Conservation (phyloP, 2,329 filamentous ascomycete genomes). For the Aspergillus clavatus region DNA sequence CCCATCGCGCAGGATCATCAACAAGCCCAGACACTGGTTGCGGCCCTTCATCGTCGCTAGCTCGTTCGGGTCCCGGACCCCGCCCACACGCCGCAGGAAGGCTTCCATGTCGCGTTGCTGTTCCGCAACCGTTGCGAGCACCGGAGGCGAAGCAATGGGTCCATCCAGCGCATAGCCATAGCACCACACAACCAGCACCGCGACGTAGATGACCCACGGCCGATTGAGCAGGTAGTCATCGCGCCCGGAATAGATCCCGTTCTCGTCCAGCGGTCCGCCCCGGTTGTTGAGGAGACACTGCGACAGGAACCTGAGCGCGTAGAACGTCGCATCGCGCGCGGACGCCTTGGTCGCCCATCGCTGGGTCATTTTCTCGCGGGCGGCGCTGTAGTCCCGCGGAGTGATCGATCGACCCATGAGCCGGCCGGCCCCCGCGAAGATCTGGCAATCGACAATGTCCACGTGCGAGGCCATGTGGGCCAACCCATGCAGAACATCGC, state of each 20-base stretch:
- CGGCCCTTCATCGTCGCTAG: slow-evolving; percentile 68
- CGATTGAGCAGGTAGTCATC: slow-evolving; percentile 87
- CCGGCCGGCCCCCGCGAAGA: slow-evolving; percentile 82
- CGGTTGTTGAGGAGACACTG: slow-evolving; percentile 64
- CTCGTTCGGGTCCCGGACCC: slow-evolving; percentile 69
- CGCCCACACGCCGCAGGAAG: slow-evolving; percentile 69
- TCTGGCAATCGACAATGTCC: slow-evolving; percentile 95
- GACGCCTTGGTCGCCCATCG: slow-evolving; percentile 83
- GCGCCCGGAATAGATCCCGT: slow-evolving; percentile 65
- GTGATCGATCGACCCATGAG: slow-evolving; percentile 83
- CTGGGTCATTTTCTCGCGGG: slow-evolving; percentile 78
- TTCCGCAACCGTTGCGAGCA: slow-evolving; percentile 58
- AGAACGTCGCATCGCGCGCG: slow-evolving; percentile 86
- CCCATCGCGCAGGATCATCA: slow-evolving; percentile 75
- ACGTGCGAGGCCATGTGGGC: slow-evolving; percentile 98
- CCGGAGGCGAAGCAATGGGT: slow-evolving; percentile 51
- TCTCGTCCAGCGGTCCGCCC: slow-evolving; percentile 20
- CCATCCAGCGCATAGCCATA: slow-evolving; percentile 92
- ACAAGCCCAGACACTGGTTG: slow-evolving; percentile 74
- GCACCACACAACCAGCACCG: slow-evolving; percentile 86
- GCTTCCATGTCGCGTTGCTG: slow-evolving; percentile 72
- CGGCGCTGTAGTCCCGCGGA: slow-evolving; percentile 70
- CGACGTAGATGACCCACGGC: slow-evolving; percentile 94
- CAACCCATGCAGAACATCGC: slow-evolving; percentile 84
- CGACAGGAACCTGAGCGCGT: slow-evolving; percentile 80